These are phyloP conservation scores for Torulaspora indica DNA, from an alignment of 805 yeast genomes.

Conservation along the genomic window DNA sequence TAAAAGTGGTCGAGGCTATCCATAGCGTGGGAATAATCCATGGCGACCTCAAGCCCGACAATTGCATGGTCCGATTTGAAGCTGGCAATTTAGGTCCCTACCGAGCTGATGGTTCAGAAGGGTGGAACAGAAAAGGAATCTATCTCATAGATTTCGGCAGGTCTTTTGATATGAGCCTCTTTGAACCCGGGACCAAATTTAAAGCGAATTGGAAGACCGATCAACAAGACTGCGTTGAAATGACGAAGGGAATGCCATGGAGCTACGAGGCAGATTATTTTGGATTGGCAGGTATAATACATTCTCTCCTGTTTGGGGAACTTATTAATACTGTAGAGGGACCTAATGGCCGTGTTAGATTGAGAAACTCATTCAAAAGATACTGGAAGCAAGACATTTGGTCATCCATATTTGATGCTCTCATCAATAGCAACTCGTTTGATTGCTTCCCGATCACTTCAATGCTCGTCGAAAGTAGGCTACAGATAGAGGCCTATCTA, in stretches of 20 bases:
- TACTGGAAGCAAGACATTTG: slow-evolving; percentile 76
- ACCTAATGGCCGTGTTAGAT: slow-evolving; percentile 31
- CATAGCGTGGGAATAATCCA: slow-evolving; percentile 68
- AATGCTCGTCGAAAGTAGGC: slow-evolving; percentile 14
- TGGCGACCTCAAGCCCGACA: slow-evolving; percentile 83
- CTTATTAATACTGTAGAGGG: slow-evolving; percentile 45
- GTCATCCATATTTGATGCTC: slow-evolving; percentile 56
- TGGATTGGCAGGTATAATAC: slow-evolving; percentile 73
- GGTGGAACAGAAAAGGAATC: slow-evolving; percentile 53
- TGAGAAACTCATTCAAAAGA: slow-evolving; percentile 51
- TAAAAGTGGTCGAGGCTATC: slow-evolving; percentile 54
- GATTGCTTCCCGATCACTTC: slow-evolving; percentile 42
- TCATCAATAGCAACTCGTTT: slow-evolving; percentile 53
- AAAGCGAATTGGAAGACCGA: slow-evolving; percentile 56
- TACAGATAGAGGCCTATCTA: slow-evolving; percentile 16
- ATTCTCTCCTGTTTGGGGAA: slow-evolving; percentile 66
- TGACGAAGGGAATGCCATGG: slow-evolving; percentile 61
- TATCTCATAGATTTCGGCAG: slow-evolving; percentile 77
- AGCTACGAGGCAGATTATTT: slow-evolving; percentile 76
- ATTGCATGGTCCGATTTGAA: slow-evolving; percentile 67
- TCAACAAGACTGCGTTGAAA: slow-evolving; percentile 68
- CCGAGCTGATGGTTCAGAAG: slow-evolving; percentile 36
- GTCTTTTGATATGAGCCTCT: slow-evolving; percentile 63
- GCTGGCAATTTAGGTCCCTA: slow-evolving; percentile 30
- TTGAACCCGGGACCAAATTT: slow-evolving; percentile 50